A percentile compares a stretch with the other conserved stretches of the same genome.
These are phyloP conservation scores for Phanerochaete carnosa DNA, from an alignment of 768 basidiomycete species.

Conservation along the genomic window DNA sequence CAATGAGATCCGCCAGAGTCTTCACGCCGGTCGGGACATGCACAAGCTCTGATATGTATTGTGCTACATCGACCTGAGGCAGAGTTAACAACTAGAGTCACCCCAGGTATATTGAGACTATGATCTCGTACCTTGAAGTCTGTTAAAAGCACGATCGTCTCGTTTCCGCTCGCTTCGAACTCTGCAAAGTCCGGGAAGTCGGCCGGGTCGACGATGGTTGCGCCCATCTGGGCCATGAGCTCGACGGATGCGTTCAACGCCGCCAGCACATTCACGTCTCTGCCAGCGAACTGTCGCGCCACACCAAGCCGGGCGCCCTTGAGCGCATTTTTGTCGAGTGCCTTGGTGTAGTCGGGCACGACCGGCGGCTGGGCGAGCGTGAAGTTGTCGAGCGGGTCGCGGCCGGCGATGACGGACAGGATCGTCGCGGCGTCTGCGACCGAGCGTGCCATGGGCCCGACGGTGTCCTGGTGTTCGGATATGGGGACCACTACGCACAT, in stretches of 20 bases:
- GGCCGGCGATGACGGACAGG: constrained; percentile 37
- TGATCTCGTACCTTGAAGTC: constrained; percentile 56
- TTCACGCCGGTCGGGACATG: constrained; percentile 55
- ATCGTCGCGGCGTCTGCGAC: constrained; percentile 31
- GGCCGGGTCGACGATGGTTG: constrained; percentile 57
- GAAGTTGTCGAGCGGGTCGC: constrained; percentile 38
- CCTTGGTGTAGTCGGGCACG: constrained; percentile 55
- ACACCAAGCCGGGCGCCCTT: constrained; percentile 44
- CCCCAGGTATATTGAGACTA: too few species aligned
- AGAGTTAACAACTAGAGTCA: background rate
- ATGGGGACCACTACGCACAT: constrained; percentile 37
- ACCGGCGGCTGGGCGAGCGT: constrained; percentile 40
- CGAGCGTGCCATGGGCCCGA: constrained; percentile 30
- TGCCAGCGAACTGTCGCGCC: constrained; percentile 33
- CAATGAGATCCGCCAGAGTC: constrained; percentile 53
- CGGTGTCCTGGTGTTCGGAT: constrained; percentile 33
- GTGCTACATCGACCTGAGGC: constrained; percentile 48
- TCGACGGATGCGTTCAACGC: constrained; percentile 39
- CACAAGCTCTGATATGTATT: constrained; percentile 43
- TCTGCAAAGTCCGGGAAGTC: constrained; percentile 56
- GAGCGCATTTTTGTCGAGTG: constrained; percentile 46
- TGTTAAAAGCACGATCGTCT: constrained; percentile 48
- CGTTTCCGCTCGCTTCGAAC: constrained; percentile 41
- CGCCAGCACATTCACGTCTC: constrained; percentile 22
- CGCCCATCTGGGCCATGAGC: constrained; percentile 35